A percentile compares a stretch with the other conserved stretches of the same genome.
These are phyloP conservation scores for Schizophyllum commune DNA, from an alignment of 1,284 basidiomycete species.

Conservation along the genomic window DNA sequence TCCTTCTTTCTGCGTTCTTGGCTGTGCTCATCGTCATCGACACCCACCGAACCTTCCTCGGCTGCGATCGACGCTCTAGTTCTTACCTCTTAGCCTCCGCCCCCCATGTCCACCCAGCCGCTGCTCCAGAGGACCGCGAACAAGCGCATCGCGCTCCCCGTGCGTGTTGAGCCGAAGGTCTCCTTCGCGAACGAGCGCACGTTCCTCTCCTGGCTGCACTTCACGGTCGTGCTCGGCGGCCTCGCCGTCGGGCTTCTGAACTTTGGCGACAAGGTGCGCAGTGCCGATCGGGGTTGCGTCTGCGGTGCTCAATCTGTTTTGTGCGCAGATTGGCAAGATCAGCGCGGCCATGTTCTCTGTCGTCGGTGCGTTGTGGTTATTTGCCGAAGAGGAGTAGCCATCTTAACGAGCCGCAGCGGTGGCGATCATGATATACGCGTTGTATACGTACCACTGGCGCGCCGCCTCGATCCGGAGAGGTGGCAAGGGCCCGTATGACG, in stretches of 20 bases:
- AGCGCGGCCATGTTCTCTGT: constrained; percentile 90
- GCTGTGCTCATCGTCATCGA: too few relatives aligned
- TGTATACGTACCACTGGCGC: constrained; percentile 95
- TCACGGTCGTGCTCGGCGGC: constrained; percentile 90
- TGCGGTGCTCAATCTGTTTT: neutral
- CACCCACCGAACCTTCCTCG: too few relatives aligned
- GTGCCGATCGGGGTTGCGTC: neutral
- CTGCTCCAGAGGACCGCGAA: constrained; percentile 93
- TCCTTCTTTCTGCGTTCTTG: too few relatives aligned
- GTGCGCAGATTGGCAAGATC: constrained; percentile 69
- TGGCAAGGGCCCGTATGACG: constrained; percentile 94
- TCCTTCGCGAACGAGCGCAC: constrained; percentile 95
- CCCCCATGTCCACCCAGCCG: constrained; percentile 91
- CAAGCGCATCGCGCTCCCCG: constrained; percentile 92
- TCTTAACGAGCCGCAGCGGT: constrained; percentile 52
- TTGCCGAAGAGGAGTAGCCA: neutral
- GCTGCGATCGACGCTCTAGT: neutral
- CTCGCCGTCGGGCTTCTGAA: constrained; percentile 95
- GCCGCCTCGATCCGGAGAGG: constrained; percentile 89
- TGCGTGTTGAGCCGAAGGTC: constrained; percentile 91
- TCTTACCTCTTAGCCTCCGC: constrained; percentile 9
- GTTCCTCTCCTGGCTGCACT: constrained; percentile 95
- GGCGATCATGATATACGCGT: constrained; percentile 94
- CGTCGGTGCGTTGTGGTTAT: constrained; percentile 57
- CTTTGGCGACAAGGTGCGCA: constrained; percentile 86